Evolutionary conservation across 352 stramenopile species (phyloP), one percentile per base, ranked within the genome.

Genomic region (Globisporangium emineosum): DNA sequence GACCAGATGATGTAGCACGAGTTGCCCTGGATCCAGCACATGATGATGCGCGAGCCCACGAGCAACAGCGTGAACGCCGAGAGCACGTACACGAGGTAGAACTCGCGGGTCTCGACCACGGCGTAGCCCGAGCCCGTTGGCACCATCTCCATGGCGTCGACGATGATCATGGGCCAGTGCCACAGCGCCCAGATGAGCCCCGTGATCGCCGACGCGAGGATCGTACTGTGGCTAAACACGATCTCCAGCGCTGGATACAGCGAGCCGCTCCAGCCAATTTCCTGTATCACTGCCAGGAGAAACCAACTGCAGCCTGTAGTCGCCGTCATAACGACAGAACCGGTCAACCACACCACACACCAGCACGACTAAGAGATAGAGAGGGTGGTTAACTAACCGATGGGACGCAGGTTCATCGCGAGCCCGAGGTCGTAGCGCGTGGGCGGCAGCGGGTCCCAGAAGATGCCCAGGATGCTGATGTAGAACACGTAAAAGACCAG

Each of bases 1-100:
- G 87, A 93, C 87, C 87, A 95, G 72, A 95, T 94, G 64, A 93
- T 79, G 70, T 92, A 91, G 78, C 79, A 87, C 42, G 87, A 90
- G 61, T 93, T 93, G 73, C 87, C 87, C 68, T 95, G 87, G 64
- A 95, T 94, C 87, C 87, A 95, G 76, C 87, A 94, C 87, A 95
- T 95, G 68, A 92, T 95, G 73, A 95, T 91, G 50, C 87, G 87
- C 27, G 87, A 91, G 17, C 87, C 87, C 25, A 95, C 73, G 21
- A 94, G 72, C 55, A 95, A 66, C 0, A 94, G 69, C 29, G 85
- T 95, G 58, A 95, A 94, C 25, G 89, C 75, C 19, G 75, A 65
- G 21, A 95, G 74, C 54, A 95, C 85, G 68, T 93, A 94, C 64
- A 90, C 37, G 30, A 95, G 52, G 55, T 94, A 78, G 65, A 90